These are phyloP conservation scores for Xylariaceae sp. DNA, from an alignment of 2,329 filamentous ascomycete genomes.

Conservation along the genomic window DNA sequence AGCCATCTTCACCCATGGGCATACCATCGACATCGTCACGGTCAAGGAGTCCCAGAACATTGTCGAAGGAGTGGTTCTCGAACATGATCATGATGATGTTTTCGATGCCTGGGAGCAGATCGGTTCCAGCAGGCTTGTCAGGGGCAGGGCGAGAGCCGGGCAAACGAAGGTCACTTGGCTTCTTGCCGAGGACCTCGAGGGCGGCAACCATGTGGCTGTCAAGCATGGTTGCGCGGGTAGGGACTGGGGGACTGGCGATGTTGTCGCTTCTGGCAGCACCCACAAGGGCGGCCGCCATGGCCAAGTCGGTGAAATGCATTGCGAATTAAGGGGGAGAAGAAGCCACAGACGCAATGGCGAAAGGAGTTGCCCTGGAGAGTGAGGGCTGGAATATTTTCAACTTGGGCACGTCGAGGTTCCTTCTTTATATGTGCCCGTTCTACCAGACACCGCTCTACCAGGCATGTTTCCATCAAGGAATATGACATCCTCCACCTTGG, in stretches of 20 bases:
- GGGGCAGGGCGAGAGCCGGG: not conserved
- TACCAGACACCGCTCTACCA: too few relatives aligned
- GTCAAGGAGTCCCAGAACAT: not conserved
- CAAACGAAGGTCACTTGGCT: not conserved
- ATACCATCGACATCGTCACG: not conserved
- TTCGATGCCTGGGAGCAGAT: not conserved
- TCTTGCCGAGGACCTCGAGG: not conserved
- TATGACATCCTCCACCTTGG: not conserved
- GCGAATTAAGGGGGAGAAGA: slow-evolving; percentile 4
- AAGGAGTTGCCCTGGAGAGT: not conserved
- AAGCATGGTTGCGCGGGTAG: not conserved
- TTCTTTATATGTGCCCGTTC: not conserved
- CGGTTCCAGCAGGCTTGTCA: not conserved
- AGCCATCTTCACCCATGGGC: not conserved
- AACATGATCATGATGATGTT: not conserved
- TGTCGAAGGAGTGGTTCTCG: not conserved
- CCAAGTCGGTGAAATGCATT: not conserved
- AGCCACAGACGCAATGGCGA: not conserved
- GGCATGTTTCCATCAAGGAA: not conserved
- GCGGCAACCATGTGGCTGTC: not conserved
- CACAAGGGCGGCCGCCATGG: not conserved
- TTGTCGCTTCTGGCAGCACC: not conserved
- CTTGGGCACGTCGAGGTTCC: not conserved
- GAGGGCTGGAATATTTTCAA: not conserved
- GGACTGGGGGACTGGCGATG: not conserved